Evolutionary conservation across 495 filamentous ascomycete genomes (phyloP).

Genomic region (Neurospora terricola): DNA sequence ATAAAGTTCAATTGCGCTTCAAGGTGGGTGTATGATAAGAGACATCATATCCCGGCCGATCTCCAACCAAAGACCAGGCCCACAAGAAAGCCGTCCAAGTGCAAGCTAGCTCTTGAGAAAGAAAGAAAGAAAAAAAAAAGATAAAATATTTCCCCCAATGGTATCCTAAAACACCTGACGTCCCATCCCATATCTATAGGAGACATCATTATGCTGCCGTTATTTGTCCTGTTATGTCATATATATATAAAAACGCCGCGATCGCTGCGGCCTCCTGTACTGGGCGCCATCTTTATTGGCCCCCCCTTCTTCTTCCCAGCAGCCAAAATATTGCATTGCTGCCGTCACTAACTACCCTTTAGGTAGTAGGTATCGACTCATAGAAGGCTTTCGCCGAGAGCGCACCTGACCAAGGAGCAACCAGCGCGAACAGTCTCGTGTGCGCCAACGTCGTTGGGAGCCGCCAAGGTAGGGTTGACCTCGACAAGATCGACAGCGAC

Average conservation of each 20-base stretch:
- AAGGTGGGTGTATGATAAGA: background rate
- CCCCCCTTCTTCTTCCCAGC: background rate
- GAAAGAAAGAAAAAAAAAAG: background rate
- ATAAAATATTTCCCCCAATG: background rate
- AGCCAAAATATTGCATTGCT: background rate
- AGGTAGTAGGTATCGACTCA: conserved; percentile 21
- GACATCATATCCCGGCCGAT: background rate
- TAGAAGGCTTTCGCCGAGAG: conserved; percentile 80
- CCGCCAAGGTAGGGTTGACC: conserved; percentile 83
- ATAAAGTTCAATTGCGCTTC: background rate
- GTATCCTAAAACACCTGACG: background rate
- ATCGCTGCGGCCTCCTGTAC: background rate
- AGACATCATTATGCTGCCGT: conserved; percentile 1
- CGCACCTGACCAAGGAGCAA: conserved; percentile 83
- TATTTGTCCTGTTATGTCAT: background rate
- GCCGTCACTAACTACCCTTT: background rate
- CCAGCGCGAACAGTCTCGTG: conserved; percentile 84
- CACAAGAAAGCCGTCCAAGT: background rate
- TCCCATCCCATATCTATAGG: conserved; percentile 1
- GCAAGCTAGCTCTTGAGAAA: background rate
- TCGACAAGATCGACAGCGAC: conserved; percentile 92
- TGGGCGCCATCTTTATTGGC: background rate
- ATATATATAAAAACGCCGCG: background rate
- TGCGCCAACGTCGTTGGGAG: conserved; percentile 52
- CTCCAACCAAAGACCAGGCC: background rate